phyloP scores from a whole-genome alignment of 768 basidiomycete species.

The Calocera cornea region DNA sequence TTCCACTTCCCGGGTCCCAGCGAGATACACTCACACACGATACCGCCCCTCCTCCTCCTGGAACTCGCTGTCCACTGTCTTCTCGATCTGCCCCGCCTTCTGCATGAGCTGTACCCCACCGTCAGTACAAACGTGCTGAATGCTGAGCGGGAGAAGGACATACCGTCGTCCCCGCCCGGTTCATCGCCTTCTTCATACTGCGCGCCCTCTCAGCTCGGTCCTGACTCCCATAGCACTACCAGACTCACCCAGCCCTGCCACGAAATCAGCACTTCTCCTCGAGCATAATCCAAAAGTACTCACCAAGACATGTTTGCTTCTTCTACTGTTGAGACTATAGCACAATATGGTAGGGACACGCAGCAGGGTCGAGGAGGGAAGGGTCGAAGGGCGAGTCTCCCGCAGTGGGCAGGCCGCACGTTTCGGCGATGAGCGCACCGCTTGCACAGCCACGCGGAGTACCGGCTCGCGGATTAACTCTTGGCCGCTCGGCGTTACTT shows the following conservation, averaged over 20 bases:
- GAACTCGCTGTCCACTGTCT: constrained; percentile 89
- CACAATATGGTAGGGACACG: background rate
- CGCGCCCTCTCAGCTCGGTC: constrained; percentile 4
- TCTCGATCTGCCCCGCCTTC: constrained; percentile 96
- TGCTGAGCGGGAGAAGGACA: constrained; percentile 18
- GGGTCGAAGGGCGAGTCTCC: background rate
- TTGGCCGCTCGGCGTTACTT: no score
- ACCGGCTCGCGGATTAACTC: no score
- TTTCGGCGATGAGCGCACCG: no score
- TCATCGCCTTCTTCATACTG: constrained; percentile 89
- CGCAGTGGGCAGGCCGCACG: background rate
- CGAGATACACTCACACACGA: constrained; percentile 48
- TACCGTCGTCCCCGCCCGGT: constrained; percentile 82
- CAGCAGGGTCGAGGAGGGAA: background rate
- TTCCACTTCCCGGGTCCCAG: background rate
- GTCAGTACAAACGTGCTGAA: constrained; percentile 8
- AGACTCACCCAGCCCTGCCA: background rate
- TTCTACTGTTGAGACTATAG: background rate
- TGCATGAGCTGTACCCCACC: constrained; percentile 56
- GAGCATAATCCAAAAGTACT: background rate
- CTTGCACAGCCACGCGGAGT: no score
- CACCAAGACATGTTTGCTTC: constrained; percentile 4
- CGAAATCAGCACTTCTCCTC: background rate
- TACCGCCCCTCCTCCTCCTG: constrained; percentile 83
- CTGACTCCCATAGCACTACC: background rate